A percentile compares a stretch with the other conserved stretches of the same genome.
Conservation (phyloP, 306 rosid species). For the Castanospermum australe region DNA sequence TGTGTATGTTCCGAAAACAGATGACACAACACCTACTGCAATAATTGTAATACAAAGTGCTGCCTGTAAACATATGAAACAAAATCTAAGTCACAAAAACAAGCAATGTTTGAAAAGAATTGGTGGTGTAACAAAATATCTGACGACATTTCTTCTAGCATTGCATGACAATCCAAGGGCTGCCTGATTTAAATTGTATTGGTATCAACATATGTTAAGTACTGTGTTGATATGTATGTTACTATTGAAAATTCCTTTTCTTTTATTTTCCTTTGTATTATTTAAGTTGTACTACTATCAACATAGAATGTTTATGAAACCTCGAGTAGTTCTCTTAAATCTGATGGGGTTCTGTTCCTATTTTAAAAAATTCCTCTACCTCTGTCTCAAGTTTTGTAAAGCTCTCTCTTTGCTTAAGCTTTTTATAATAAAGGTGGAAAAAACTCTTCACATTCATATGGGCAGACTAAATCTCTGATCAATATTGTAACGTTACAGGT, state of each 20-base stretch:
- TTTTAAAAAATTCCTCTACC: background rate
- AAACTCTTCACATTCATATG: background rate
- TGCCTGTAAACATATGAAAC: constrained; percentile 37
- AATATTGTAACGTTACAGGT: background rate
- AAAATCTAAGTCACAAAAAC: background rate
- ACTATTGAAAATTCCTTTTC: background rate
- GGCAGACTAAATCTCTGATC: background rate
- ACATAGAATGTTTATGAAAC: background rate
- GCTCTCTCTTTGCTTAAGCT: background rate
- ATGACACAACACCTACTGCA: constrained; percentile 49
- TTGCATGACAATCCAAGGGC: background rate
- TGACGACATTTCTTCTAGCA: background rate
- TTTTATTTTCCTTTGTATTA: background rate
- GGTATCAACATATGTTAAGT: background rate
- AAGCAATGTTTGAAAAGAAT: background rate
- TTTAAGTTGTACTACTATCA: background rate
- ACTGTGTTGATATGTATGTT: too few species aligned
- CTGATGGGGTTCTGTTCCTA: background rate
- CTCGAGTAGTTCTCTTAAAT: background rate
- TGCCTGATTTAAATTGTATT: background rate
- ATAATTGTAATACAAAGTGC: constrained; percentile 55
- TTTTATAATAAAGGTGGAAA: background rate
- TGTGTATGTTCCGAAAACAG: constrained; percentile 63
- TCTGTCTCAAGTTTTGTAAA: background rate
- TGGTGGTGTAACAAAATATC: background rate